These are phyloP conservation scores for Lachancea kluyveri DNA, from an alignment of 805 yeast species.

Conservation along the genomic window DNA sequence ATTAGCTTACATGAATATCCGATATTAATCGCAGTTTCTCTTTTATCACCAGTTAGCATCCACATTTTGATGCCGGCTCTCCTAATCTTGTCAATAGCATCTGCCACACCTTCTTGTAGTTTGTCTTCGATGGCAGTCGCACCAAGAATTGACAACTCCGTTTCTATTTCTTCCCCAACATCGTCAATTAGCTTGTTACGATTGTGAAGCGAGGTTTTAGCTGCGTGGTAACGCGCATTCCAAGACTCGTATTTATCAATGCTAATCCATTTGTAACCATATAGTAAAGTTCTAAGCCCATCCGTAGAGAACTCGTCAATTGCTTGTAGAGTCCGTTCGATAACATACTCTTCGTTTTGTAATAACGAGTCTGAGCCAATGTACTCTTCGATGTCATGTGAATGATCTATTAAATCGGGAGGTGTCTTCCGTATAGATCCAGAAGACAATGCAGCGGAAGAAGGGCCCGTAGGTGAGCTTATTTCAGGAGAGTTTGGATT, in stretches of 20 bases:
- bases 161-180: slow-evolving; percentile 70
- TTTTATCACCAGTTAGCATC: slow-evolving; percentile 98
- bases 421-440: slow-evolving; percentile 4
- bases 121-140: slow-evolving; percentile 98
- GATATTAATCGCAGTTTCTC: slow-evolving; percentile 96
- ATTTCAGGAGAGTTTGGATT: slow-evolving; percentile 19
- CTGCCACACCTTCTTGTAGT: slow-evolving; percentile 94
- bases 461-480: slow-evolving; percentile 2
- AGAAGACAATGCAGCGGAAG: slow-evolving; percentile 3
- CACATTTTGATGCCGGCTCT: slow-evolving; percentile 92
- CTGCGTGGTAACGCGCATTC: slow-evolving; percentile 61
- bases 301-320: slow-evolving; percentile 93
- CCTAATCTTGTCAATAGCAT: slow-evolving; percentile 83
- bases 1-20: slow-evolving; percentile 92
- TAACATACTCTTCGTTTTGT: slow-evolving; percentile 64
- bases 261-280: slow-evolving; percentile 69
- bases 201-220: slow-evolving; percentile 67
- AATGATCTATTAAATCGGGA: slow-evolving; percentile 3
- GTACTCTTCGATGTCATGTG: slow-evolving; percentile 26
- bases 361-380: slow-evolving; percentile 52
- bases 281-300: slow-evolving; percentile 85
- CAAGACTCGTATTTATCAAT: slow-evolving; percentile 55
- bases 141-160: slow-evolving; percentile 64
- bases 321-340: slow-evolving; percentile 83
- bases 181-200: slow-evolving; percentile 61